Base-by-base conservation (phyloP, 768 basidiomycete species). In the Rhizopogon rudus region DNA sequence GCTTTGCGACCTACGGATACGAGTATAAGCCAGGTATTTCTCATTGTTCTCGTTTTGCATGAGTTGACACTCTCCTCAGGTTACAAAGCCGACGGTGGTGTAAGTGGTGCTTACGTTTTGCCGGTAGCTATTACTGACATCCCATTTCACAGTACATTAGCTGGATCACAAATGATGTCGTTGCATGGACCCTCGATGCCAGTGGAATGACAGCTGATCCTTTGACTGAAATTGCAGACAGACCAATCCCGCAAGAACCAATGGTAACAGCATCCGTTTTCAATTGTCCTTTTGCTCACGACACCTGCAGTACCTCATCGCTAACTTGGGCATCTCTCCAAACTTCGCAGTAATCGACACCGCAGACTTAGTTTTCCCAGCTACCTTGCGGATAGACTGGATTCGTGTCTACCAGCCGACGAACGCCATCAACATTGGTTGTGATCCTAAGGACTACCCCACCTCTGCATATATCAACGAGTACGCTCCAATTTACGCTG, bases 321-420 rank as follows among this genome's bases (percentile, higher is more conserved):
- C 81, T 64, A 94, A 95, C 68, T 73, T 94, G 63, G 94, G 92
- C 52, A 84, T 96, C 71, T 93, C 91, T 3, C 71, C 75, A 52
- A 90, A 88, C 68, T 97, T 97, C 63, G 86, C 84, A 10, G 60
- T 69, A 4, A 83, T 94, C 50, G 87, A 97, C 71, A 76, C 91
- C 49, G 70, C 79, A 16, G 75, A 87, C 56, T 73, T 96, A 20
- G 73, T 71, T 16, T 93, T 91, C 73, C 93, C 93, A 7, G 69
- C 84, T 4, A 74, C 64, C 3, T 86, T 97, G 90, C 76, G 73
- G 46, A 75, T 96, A 41, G 92, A 97, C 66, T 97, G 87, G 73
- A 83, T 98, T 53, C 83, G 95, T 22, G 90, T 98, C 7, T 98
- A 97, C 70, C 95, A 97, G 66, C 82, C 82, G 3, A 74, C 78